These are phyloP conservation scores for Thraustochytrium striatum DNA, from an alignment of 352 stramenopile species.

Conservation along the genomic window DNA sequence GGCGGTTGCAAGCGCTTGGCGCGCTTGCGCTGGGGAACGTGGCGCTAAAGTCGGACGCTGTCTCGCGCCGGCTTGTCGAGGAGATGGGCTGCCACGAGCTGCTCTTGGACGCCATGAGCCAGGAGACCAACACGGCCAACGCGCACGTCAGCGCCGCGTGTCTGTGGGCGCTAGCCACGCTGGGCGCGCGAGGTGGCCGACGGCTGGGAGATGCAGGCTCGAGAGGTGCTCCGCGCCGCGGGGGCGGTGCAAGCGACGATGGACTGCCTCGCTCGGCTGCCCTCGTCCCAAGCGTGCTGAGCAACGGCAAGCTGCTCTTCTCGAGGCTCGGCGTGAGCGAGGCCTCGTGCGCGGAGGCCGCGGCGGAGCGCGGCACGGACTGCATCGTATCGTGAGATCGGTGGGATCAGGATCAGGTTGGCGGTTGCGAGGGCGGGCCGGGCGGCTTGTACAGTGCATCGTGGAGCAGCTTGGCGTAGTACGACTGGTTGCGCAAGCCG, in stretches of 20 bases:
- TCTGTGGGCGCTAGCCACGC: background rate
- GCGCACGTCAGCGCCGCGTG: background rate
- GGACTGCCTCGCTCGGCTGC: background rate
- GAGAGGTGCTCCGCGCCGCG: background rate
- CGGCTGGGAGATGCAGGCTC: background rate
- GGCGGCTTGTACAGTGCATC: background rate
- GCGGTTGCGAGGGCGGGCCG: no score
- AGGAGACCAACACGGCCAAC: background rate
- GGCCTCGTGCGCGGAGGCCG: no score
- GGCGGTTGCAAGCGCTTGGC: constrained; percentile 13
- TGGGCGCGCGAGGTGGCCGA: constrained; percentile 11
- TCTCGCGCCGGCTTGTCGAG: background rate
- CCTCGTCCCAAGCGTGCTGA: background rate
- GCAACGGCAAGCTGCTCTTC: background rate
- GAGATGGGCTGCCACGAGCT: background rate
- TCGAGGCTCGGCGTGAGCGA: background rate
- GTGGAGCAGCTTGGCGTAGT: background rate
- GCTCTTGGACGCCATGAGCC: background rate
- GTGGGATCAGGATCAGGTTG: no score
- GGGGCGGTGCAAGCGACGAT: constrained; percentile 18
- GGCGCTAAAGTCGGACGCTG: constrained; percentile 6
- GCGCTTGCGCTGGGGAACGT: constrained; percentile 18
- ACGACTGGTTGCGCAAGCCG: background rate
- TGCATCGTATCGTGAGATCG: no score
- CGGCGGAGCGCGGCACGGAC: no score